These are phyloP conservation scores for Globisporangium alternatum DNA, from an alignment of 352 stramenopile genomes.

Conservation along the genomic window DNA sequence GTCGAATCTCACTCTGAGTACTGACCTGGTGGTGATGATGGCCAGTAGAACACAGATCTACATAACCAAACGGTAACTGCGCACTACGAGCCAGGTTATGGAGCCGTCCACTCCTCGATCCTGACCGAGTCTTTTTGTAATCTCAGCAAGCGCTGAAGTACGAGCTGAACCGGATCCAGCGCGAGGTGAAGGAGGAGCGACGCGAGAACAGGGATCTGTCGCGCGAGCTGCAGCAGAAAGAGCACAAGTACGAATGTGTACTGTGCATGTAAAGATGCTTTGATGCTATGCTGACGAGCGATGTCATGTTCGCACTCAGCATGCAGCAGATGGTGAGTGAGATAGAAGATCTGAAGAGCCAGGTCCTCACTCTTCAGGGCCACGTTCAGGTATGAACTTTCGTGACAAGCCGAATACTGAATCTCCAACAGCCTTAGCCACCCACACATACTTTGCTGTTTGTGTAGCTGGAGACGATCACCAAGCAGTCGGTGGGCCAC, in stretches of 20 bases:
- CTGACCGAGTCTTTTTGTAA: background rate
- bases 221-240: slow-evolving; percentile 32
- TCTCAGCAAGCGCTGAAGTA: slow-evolving; percentile 27
- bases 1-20: background rate
- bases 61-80: slow-evolving; percentile 22
- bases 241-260: slow-evolving; percentile 20
- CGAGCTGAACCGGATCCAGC: slow-evolving; percentile 30
- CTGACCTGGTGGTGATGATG: background rate
- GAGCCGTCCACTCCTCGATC: background rate
- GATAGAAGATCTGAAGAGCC: slow-evolving; percentile 31
- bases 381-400: slow-evolving; percentile 41
- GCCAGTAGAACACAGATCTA: slow-evolving; percentile 28
- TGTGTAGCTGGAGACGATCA: slow-evolving; percentile 44
- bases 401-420: background rate
- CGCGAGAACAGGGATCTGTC: slow-evolving; percentile 29
- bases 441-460: background rate
- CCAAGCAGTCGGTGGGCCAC: slow-evolving; percentile 36
- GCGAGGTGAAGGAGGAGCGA: slow-evolving; percentile 33
- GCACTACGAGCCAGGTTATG: background rate
- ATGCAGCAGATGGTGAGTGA: slow-evolving; percentile 32
- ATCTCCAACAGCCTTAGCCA: background rate
- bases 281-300: background rate
- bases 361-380: slow-evolving; percentile 40
- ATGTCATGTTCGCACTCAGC: background rate
- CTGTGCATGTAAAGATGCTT: background rate